Percentiles rank a stretch among this genome's conserved stretches.
Conservation (phyloP, 306 rosid genomes). For the Fragaria iinumae region DNA sequence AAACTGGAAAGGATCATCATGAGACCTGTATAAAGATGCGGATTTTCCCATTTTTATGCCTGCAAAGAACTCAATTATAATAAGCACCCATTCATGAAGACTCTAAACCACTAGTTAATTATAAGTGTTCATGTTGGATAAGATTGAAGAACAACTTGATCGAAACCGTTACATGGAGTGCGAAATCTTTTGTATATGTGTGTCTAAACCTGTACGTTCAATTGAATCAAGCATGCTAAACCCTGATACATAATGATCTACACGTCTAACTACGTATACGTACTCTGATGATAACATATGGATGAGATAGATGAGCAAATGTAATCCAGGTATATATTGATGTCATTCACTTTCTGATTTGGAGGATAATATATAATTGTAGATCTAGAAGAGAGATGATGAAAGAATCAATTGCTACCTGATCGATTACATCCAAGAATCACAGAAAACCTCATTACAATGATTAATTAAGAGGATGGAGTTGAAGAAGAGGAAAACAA, state of each 20-base stretch:
- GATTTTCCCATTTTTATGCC: background rate
- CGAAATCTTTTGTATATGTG: background rate
- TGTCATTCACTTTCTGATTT: background rate
- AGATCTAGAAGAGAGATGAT: background rate
- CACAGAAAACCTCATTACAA: background rate
- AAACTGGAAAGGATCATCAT: constrained; percentile 4
- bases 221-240: background rate
- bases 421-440: background rate
- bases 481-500: background rate
- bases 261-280: background rate
- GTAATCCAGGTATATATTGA: background rate
- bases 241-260: background rate
- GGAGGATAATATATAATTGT: background rate
- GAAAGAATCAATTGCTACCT: background rate
- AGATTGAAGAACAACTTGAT: background rate
- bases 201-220: background rate
- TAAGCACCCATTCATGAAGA: background rate
- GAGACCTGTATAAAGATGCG: background rate
- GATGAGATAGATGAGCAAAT: constrained; percentile 1
- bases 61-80: background rate
- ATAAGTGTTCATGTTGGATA: background rate
- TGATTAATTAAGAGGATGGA: background rate
- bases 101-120: background rate
- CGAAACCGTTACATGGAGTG: background rate
- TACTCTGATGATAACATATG: background rate